Percentiles rank a stretch among this genome's conserved stretches.
Conservation (phyloP, 2,329 filamentous ascomycete species). For the Sarocladium brachiariae region DNA sequence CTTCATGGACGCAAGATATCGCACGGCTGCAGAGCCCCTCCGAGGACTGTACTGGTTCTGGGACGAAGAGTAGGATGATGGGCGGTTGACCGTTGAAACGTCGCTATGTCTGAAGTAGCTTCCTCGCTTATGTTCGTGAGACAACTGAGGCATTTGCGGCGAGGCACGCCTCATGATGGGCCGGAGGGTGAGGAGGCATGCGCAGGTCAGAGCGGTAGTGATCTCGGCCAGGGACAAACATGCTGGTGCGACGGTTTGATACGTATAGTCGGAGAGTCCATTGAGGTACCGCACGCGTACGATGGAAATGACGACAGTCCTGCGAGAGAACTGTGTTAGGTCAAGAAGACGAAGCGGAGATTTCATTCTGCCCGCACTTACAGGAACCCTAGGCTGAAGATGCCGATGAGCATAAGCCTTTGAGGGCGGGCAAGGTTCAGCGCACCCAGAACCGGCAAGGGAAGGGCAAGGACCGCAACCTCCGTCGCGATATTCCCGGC, state of each 20-base stretch:
- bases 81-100: not conserved
- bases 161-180: constrained; percentile 14
- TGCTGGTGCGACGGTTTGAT: constrained; percentile 15
- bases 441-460: constrained; percentile 19
- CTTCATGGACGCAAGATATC: not conserved
- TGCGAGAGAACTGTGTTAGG: constrained; percentile 10
- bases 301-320: constrained; percentile 18
- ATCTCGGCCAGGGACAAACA: constrained; percentile 19
- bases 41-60: not conserved
- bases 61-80: not conserved
- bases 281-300: constrained; percentile 17
- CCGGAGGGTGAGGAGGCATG: constrained; percentile 19
- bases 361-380: constrained; percentile 11
- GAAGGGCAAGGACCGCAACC: constrained; percentile 19
- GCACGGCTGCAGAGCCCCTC: constrained; percentile 1
- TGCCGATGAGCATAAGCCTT: constrained; percentile 18
- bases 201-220: constrained; percentile 16
- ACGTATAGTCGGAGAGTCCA: constrained; percentile 15
- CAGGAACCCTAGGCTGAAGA: constrained; percentile 24
- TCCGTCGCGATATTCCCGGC: constrained; percentile 22
- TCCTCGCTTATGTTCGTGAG: not conserved
- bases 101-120: constrained; percentile 1
- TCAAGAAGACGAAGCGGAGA: no score
- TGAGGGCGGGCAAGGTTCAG: constrained; percentile 18
- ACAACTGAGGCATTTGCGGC: not conserved